Conservation (phyloP, 345 rosid genomes). For the Citrus mangshanensis region DNA sequence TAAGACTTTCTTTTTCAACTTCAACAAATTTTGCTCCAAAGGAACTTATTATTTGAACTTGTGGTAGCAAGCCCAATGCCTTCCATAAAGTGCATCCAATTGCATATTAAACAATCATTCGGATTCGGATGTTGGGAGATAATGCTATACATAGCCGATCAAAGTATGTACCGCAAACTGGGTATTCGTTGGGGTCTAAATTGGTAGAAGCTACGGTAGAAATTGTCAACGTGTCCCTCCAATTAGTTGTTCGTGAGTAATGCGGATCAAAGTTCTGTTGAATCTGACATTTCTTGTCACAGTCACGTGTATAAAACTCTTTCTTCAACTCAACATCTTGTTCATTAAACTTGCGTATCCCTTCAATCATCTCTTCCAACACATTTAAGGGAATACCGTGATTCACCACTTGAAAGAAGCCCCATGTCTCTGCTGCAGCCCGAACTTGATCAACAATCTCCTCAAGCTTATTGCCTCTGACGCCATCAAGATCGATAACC, state of each 20-base stretch:
- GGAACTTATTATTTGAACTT: neutral
- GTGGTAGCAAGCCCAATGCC: neutral
- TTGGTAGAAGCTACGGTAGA: neutral
- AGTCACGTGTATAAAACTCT: conserved; percentile 6
- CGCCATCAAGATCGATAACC: conserved; percentile 13
- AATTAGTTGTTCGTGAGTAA: conserved; percentile 12
- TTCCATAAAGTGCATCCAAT: neutral
- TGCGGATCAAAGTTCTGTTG: conserved; percentile 16
- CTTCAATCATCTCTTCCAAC: conserved; percentile 14
- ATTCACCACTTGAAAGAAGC: conserved; percentile 50
- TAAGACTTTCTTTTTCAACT: neutral
- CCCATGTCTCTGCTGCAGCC: conserved; percentile 31
- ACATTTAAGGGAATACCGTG: conserved; percentile 34
- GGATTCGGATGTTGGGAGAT: neutral
- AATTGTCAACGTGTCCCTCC: conserved; percentile 28
- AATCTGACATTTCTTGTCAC: neutral
- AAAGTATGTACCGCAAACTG: neutral
- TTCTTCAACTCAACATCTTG: conserved; percentile 17
- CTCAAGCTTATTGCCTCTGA: neutral
- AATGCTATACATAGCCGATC: neutral
- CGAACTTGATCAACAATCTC: conserved; percentile 23
- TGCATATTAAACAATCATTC: neutral
- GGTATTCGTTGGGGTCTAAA: neutral
- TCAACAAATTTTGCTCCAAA: neutral
- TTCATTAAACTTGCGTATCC: conserved; percentile 15